These are phyloP conservation scores for Withania somnifera DNA, from an alignment of 305 asterid genomes.

Conservation along the genomic window DNA sequence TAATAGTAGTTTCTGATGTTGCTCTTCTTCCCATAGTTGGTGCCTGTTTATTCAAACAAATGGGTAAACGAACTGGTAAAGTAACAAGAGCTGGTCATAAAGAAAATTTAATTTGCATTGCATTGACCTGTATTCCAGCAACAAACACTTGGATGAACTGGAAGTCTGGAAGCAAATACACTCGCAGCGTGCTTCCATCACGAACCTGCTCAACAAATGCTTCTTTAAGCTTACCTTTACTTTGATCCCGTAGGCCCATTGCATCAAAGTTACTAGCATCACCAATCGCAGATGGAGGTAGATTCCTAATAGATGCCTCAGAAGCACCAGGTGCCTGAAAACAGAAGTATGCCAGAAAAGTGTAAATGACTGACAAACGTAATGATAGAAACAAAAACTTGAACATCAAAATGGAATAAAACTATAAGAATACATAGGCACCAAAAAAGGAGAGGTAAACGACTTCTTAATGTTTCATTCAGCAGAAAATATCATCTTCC, in stretches of 20 bases:
- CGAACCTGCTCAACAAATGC: constrained; percentile 94
- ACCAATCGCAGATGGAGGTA: constrained; percentile 65
- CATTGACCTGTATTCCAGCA: constrained; percentile 87
- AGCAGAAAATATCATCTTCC: background rate
- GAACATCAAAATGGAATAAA: background rate
- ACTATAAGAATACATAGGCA: background rate
- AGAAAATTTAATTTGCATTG: background rate
- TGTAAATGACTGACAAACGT: too few species aligned
- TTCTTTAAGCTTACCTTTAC: constrained; percentile 83
- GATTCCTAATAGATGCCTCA: constrained; percentile 37
- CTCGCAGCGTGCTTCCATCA: constrained; percentile 94
- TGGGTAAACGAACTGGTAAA: background rate
- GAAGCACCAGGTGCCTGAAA: constrained; percentile 77
- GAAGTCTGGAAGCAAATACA: constrained; percentile 86
- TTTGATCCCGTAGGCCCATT: constrained; percentile 55
- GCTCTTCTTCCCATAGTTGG: constrained; percentile 92
- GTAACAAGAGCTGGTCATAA: background rate
- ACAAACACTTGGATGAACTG: constrained; percentile 85
- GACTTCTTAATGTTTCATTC: background rate
- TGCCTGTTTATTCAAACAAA: constrained; percentile 35
- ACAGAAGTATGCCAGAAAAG: constrained; percentile 8
- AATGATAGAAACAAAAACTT: background rate
- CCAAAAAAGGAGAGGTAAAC: background rate
- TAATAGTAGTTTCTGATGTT: constrained; percentile 34
- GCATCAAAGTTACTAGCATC: constrained; percentile 78